Evolutionary conservation across 1,139 yeast genomes (phyloP).

Genomic region (Hyphopichia khmerensis): DNA sequence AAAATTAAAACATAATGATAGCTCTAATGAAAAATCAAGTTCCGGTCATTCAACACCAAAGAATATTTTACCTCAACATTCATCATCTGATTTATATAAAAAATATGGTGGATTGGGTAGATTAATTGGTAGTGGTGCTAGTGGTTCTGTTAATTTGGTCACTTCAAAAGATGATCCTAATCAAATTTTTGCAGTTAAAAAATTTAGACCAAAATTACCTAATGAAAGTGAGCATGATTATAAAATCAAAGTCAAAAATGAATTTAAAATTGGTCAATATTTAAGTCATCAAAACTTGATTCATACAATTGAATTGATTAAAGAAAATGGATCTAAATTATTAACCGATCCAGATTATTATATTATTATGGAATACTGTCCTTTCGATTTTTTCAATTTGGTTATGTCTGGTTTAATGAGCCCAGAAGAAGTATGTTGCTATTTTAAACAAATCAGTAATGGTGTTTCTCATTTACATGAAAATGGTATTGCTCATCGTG

Average conservation of each 20-base stretch:
- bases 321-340: slow-evolving; percentile 33
- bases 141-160: slow-evolving; percentile 69
- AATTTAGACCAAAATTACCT: slow-evolving; percentile 55
- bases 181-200: slow-evolving; percentile 64
- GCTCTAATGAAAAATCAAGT: slow-evolving; percentile 2
- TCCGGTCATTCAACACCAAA: not conserved
- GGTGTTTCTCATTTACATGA: slow-evolving; percentile 65
- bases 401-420: slow-evolving; percentile 73
- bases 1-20: slow-evolving; percentile 30
- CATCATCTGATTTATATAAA: slow-evolving; percentile 25
- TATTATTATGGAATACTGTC: slow-evolving; percentile 75
- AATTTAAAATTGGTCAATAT: slow-evolving; percentile 62
- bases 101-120: slow-evolving; percentile 62
- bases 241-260: slow-evolving; percentile 62
- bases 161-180: slow-evolving; percentile 44
- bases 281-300: slow-evolving; percentile 63
- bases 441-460: slow-evolving; percentile 61
- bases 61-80: slow-evolving; percentile 13
- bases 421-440: slow-evolving; percentile 59
- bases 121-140: slow-evolving; percentile 71
- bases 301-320: slow-evolving; percentile 61
- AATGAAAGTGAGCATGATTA: slow-evolving; percentile 57
- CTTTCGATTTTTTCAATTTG: slow-evolving; percentile 71
- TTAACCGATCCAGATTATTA: slow-evolving; percentile 43
- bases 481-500: slow-evolving; percentile 75